Evolutionary conservation across 2,329 filamentous ascomycete species (phyloP).

Genomic region (Canariomyces notabilis): DNA sequence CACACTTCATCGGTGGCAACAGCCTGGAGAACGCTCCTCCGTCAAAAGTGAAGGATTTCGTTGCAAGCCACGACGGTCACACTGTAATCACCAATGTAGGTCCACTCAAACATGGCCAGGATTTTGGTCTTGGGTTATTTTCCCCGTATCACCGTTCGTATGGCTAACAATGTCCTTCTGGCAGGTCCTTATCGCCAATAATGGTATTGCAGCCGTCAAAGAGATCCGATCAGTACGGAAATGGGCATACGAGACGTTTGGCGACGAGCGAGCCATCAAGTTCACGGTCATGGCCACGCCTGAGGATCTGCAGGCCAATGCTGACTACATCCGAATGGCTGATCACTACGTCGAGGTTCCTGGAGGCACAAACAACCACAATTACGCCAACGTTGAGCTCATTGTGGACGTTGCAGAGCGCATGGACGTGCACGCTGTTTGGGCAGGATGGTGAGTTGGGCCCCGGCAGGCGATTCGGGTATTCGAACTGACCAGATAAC

Average conservation of each 20-base stretch:
- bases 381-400: slow-evolving; percentile 98
- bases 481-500: slow-evolving; percentile 9
- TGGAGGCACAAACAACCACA: slow-evolving; percentile 99
- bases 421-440: slow-evolving; percentile 97
- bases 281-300: slow-evolving; percentile 99
- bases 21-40: slow-evolving; percentile 73
- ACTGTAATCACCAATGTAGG: slow-evolving; percentile 97
- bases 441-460: slow-evolving; percentile 84
- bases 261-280: slow-evolving; percentile 95
- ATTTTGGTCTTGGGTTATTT: not conserved
- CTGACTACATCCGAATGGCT: slow-evolving; percentile 99
- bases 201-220: slow-evolving; percentile 98
- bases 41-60: slow-evolving; percentile 93
- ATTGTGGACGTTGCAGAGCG: slow-evolving; percentile 98
- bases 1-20: slow-evolving; percentile 97
- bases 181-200: slow-evolving; percentile 97
- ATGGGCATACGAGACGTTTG: slow-evolving; percentile 99
- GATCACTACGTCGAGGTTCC: slow-evolving; percentile 99
- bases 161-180: slow-evolving; percentile 6
- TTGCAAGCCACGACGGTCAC: slow-evolving; percentile 82
- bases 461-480: not conserved
- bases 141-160: not conserved
- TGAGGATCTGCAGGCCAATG: slow-evolving; percentile 94
- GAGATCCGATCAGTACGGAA: slow-evolving; percentile 98
- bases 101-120: slow-evolving; percentile 12